phyloP scores from a whole-genome alignment of 2,329 filamentous ascomycete genomes.

The Aspergillus clavatus region DNA sequence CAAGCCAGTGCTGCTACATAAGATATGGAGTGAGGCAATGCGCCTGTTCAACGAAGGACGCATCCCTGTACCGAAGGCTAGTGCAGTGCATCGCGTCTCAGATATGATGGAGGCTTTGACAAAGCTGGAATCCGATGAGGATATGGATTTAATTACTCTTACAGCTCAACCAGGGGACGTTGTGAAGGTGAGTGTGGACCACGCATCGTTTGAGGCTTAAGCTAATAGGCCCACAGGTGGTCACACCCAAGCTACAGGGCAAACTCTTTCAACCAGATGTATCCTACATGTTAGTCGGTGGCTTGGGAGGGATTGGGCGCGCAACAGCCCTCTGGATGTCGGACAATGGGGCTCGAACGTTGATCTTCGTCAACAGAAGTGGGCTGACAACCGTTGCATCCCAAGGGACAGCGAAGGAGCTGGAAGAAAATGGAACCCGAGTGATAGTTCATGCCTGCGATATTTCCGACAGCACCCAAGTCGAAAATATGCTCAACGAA shows the following conservation, averaged over 20 bases:
- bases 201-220: neutral
- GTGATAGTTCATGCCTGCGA: slow-evolving; percentile 27
- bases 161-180: slow-evolving; percentile 3
- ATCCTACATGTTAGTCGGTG: slow-evolving; percentile 26
- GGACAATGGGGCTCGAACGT: slow-evolving; percentile 46
- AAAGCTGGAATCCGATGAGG: slow-evolving; percentile 2
- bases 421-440: slow-evolving; percentile 15
- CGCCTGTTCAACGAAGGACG: slow-evolving; percentile 10
- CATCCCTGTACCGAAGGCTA: slow-evolving; percentile 6
- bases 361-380: slow-evolving; percentile 52
- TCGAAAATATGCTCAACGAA: slow-evolving; percentile 16
- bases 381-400: slow-evolving; percentile 13
- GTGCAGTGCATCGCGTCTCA: slow-evolving; percentile 8
- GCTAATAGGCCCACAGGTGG: slow-evolving; percentile 1
- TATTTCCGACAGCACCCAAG: slow-evolving; percentile 28
- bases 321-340: slow-evolving; percentile 40
- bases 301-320: slow-evolving; percentile 26
- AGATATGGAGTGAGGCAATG: slow-evolving; percentile 12
- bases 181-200: slow-evolving; percentile 9
- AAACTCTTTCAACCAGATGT: slow-evolving; percentile 9
- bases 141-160: slow-evolving; percentile 7
- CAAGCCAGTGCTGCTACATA: slow-evolving; percentile 1
- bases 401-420: slow-evolving; percentile 13
- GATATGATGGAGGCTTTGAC: slow-evolving; percentile 11
- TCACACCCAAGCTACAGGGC: neutral